phyloP scores from a whole-genome alignment of 139 green algal genomes.

The Gonium pectorale region DNA sequence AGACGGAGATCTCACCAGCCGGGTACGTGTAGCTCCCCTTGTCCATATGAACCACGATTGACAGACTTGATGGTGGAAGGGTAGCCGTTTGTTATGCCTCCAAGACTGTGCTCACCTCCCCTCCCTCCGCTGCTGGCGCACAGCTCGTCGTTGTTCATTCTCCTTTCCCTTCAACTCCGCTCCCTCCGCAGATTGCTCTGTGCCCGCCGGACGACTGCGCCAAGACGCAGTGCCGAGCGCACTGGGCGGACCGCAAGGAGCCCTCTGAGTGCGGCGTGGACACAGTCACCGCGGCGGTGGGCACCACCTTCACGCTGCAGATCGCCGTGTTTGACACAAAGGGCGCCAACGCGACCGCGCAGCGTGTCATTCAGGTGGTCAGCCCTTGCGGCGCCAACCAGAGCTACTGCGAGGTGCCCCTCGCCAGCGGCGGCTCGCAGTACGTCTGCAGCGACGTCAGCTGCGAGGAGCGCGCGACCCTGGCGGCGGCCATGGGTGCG shows the following conservation, averaged over 20 bases:
- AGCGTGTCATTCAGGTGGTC: not conserved
- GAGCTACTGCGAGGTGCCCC: not conserved
- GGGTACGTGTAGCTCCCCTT: not conserved
- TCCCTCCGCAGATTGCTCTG: not conserved
- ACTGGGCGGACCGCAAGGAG: constrained; percentile 18
- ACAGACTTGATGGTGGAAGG: no score
- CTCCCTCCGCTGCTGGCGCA: no score
- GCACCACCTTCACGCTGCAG: not conserved
- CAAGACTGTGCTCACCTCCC: not conserved
- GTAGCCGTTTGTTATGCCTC: no score
- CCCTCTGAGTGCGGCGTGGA: constrained; percentile 8
- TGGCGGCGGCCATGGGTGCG: not conserved
- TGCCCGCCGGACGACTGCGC: not conserved
- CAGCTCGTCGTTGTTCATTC: no score
- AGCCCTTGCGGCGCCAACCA: not conserved
- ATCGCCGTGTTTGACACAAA: not conserved
- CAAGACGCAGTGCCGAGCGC: not conserved
- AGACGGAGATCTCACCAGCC: not conserved
- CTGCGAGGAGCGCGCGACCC: not conserved
- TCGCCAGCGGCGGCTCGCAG: not conserved
- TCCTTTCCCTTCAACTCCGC: not conserved
- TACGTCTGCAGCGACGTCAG: not conserved
- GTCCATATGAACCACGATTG: no score
- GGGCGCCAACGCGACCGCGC: not conserved
- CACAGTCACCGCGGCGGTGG: not conserved